These are phyloP conservation scores for Pseudogymnoascus sp. DNA, from an alignment of 2,329 filamentous ascomycete species.

Conservation along the genomic window DNA sequence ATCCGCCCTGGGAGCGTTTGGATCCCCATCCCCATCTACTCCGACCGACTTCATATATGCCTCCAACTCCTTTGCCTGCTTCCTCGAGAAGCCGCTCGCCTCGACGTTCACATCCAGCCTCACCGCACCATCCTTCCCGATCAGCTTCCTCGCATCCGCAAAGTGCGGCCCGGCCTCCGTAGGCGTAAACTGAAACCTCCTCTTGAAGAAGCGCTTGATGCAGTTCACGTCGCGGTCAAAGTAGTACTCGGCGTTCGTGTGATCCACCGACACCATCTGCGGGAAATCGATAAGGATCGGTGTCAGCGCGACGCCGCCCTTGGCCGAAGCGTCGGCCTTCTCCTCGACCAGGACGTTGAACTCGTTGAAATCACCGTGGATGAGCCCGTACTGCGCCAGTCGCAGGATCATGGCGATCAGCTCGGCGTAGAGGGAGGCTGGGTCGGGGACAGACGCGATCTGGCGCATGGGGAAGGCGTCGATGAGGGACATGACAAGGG, in stretches of 20 bases:
- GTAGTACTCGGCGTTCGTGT: slow-evolving; percentile 90
- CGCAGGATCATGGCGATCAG: slow-evolving; percentile 79
- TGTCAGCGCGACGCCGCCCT: slow-evolving; percentile 41
- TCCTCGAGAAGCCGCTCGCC: slow-evolving; percentile 91
- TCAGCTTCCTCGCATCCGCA: slow-evolving; percentile 69
- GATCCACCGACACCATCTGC: slow-evolving; percentile 95
- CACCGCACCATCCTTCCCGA: slow-evolving; percentile 56
- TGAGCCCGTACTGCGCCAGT: slow-evolving; percentile 78
- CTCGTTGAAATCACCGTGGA: slow-evolving; percentile 98
- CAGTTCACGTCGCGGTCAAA: slow-evolving; percentile 95
- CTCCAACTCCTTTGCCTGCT: slow-evolving; percentile 92
- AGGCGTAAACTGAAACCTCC: slow-evolving; percentile 80
- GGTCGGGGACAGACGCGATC: slow-evolving; percentile 75
- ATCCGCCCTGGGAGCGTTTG: slow-evolving; percentile 27
- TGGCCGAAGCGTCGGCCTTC: slow-evolving; percentile 35
- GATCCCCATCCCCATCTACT: slow-evolving; percentile 39
- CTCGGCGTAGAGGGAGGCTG: slow-evolving; percentile 82
- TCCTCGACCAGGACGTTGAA: slow-evolving; percentile 97
- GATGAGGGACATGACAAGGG: slow-evolving; percentile 90
- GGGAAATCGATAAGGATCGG: slow-evolving; percentile 96
- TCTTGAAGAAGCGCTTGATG: slow-evolving; percentile 87
- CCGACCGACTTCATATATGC: slow-evolving; percentile 73
- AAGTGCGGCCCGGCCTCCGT: slow-evolving; percentile 80
- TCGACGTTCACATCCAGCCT: slow-evolving; percentile 83
- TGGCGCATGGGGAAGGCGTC: slow-evolving; percentile 89